Base-by-base conservation (phyloP, 345 rosid species). In the Salix viminalis region DNA sequence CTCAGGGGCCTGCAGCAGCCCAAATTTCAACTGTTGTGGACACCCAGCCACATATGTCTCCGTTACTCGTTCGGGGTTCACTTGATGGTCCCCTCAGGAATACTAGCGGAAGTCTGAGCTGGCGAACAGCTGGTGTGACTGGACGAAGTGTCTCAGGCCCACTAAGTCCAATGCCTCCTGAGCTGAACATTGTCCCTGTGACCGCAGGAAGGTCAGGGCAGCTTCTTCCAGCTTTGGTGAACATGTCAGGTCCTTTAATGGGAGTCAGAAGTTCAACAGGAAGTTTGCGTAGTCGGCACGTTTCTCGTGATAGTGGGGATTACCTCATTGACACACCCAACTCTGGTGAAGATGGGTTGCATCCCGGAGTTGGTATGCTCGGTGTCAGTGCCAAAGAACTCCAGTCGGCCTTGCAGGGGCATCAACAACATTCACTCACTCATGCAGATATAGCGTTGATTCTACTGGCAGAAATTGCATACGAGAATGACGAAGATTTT, bases 401-500 rank as follows among this genome's bases (percentile, higher is more conserved):
- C 81, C 98, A 88, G 75, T 93, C 98, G 39, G 99, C 99, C 50
- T 90, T 93, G 87, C 99, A 92, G 82, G 97, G 99, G 79, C 97
- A 96, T 86, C 99, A 96, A 82, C 99, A 93, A 73, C 99, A 93
- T 79, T 96, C 97, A 37, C 94, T 96, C 73, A 93, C 97, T 72
- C 97, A 88, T 76, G 99, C 99, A n/a, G 99, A 96, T 84, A 93
- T 96, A 83, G 99, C 99, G 67, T 79, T 96, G 83, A 96, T 96
- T 81, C 86, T 96, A 71, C 95, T 96, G 30, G 99, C 99, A 44
- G 99, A 96, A 84, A 93, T 93, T 72, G 99, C 99, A 54, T 96
- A 96, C 61, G 98, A 96, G 84, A 96, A 96, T 78, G 98, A 96
- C 71, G 99, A 96, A 88, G 99, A 96, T 86, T 96, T 96, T 80